Conservation (phyloP, 345 rosid species). For the Salix koriyanagi region DNA sequence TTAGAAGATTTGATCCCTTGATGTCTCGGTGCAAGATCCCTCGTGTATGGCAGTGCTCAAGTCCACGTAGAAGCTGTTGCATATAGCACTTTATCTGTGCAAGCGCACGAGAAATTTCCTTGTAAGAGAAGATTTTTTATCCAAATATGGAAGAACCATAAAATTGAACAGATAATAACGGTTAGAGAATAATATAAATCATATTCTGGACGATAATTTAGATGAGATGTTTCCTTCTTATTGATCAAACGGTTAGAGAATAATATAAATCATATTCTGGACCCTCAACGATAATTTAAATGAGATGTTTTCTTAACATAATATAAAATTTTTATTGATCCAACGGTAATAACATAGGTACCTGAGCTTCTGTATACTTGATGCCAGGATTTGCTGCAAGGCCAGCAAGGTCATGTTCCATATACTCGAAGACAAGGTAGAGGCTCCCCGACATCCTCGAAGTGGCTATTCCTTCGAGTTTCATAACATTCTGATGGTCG, state of each 20-base stretch:
- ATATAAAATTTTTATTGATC: too few relatives aligned
- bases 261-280: too few relatives aligned
- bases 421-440: slow-evolving; percentile 85
- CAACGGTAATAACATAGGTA: slow-evolving; percentile 9
- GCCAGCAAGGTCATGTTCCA: slow-evolving; percentile 95
- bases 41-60: slow-evolving; percentile 80
- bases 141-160: neutral
- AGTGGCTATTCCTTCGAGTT: slow-evolving; percentile 76
- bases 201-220: too few relatives aligned
- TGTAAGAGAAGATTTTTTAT: neutral
- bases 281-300: too few relatives aligned
- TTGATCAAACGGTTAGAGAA: too few relatives aligned
- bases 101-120: neutral
- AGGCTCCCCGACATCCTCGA: slow-evolving; percentile 73
- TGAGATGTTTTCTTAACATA: too few relatives aligned
- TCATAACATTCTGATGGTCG: slow-evolving; percentile 84
- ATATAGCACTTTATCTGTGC: slow-evolving; percentile 73
- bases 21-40: slow-evolving; percentile 88
- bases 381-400: slow-evolving; percentile 66
- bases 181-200: too few relatives aligned
- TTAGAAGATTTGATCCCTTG: slow-evolving; percentile 82
- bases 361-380: slow-evolving; percentile 82
- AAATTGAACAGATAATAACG: neutral
- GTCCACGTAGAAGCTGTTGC: slow-evolving; percentile 73
- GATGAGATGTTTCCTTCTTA: too few relatives aligned